These are phyloP conservation scores for Thecaphora thlaspeos DNA, from an alignment of 1,284 basidiomycete species.

Conservation along the genomic window DNA sequence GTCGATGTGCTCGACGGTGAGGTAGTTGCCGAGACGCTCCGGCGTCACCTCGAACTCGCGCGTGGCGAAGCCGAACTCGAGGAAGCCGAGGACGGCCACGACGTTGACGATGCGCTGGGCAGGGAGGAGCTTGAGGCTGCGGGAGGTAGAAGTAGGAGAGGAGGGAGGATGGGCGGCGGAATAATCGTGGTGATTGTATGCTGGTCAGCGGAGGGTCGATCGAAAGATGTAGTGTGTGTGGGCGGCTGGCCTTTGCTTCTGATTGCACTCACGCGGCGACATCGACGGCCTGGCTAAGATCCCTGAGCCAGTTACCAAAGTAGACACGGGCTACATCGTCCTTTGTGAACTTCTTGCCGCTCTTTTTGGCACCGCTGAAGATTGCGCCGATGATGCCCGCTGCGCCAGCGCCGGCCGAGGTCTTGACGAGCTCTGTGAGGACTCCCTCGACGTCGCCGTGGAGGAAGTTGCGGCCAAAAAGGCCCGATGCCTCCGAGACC, in stretches of 20 bases:
- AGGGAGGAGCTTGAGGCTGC: conserved; percentile 48
- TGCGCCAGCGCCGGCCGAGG: conserved; percentile 1
- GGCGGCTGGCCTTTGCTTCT: too few relatives aligned
- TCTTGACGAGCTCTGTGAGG: conserved; percentile 16
- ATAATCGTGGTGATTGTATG: too few relatives aligned
- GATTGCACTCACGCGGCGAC: too few relatives aligned
- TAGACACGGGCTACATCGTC: conserved; percentile 39
- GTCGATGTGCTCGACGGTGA: conserved; percentile 78
- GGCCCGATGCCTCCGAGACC: conserved; percentile 13
- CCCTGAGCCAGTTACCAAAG: conserved; percentile 34
- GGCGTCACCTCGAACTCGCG: conserved; percentile 82
- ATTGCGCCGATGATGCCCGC: background rate
- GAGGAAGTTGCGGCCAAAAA: conserved; percentile 17
- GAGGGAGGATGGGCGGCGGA: too few relatives aligned
- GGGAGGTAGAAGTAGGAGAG: too few relatives aligned
- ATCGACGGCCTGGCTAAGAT: conserved; percentile 44
- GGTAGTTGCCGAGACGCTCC: conserved; percentile 80
- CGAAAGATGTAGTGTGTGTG: too few relatives aligned
- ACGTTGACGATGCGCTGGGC: conserved; percentile 77
- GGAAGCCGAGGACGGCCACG: conserved; percentile 65
- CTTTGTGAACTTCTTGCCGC: conserved; percentile 29
- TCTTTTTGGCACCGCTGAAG: conserved; percentile 12
- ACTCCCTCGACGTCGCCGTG: conserved; percentile 30
- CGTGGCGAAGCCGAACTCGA: conserved; percentile 61
- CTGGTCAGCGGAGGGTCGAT: too few relatives aligned